Percentiles rank a stretch among this genome's conserved stretches.
Conservation (phyloP, 2,329 filamentous ascomycete genomes). For the Claviceps sp. region DNA sequence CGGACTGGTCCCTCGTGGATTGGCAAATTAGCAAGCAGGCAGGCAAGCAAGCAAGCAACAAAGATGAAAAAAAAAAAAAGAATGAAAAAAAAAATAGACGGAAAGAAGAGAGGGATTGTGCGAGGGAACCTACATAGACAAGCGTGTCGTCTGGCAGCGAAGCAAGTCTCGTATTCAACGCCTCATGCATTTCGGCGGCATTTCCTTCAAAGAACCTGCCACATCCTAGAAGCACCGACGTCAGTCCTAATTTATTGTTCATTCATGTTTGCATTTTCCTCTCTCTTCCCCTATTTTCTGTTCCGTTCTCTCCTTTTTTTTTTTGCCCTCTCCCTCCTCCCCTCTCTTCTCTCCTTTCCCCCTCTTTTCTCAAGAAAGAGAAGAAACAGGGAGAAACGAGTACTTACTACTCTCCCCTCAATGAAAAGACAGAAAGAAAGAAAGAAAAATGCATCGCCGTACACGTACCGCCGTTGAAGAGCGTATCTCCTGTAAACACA, state of each 20-base stretch:
- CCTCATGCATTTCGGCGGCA: slow-evolving; percentile 81
- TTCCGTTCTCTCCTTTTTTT: not conserved
- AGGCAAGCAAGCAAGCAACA: not conserved
- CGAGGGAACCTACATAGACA: slow-evolving; percentile 55
- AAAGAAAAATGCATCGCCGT: not conserved
- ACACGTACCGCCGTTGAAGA: slow-evolving; percentile 72
- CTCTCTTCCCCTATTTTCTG: too few species aligned
- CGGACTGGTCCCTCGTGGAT: slow-evolving; percentile 42
- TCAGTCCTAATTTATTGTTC: not conserved
- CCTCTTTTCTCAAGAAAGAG: not conserved
- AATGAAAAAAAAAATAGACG: not conserved
- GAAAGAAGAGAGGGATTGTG: not conserved
- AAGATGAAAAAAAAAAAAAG: not conserved
- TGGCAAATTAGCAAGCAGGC: not conserved
- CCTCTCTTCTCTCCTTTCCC: too few species aligned
- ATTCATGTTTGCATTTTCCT: not conserved
- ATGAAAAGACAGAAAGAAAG: not conserved
- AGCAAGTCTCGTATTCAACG: slow-evolving; percentile 74
- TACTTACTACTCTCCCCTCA: too few species aligned
- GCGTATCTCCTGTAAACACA: slow-evolving; percentile 91
- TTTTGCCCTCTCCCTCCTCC: too few species aligned
- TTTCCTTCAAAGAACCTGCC: slow-evolving; percentile 93
- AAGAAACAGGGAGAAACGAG: too few species aligned
- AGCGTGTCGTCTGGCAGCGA: slow-evolving; percentile 77
- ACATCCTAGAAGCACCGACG: slow-evolving; percentile 45